A percentile compares a stretch with the other conserved stretches of the same genome.
Evolutionary conservation across 306 rosid species (phyloP).

Genomic region (Cyclanthera cordifolia): DNA sequence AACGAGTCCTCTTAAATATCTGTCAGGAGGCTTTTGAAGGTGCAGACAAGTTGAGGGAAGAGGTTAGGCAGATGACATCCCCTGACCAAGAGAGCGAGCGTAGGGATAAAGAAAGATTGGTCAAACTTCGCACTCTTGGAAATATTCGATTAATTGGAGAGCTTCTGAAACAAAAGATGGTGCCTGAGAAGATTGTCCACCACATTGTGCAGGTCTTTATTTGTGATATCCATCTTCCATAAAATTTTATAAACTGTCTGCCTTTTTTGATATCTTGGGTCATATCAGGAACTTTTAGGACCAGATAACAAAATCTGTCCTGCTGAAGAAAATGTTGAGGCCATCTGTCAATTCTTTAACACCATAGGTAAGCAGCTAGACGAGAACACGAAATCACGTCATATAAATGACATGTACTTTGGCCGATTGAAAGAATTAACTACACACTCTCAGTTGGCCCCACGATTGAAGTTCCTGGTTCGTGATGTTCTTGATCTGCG

Average conservation of each 20-base stretch:
- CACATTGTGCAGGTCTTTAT: conserved; percentile 78
- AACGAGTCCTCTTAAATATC: conserved; percentile 68
- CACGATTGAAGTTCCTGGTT: conserved; percentile 79
- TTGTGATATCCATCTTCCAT: conserved; percentile 10
- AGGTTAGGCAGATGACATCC: conserved; percentile 63
- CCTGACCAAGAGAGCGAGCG: conserved; percentile 86
- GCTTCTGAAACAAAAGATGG: conserved; percentile 98
- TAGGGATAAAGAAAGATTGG: conserved; percentile 69
- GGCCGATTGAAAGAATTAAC: conserved; percentile 64
- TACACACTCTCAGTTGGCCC: conserved; percentile 56
- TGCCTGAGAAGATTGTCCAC: conserved; percentile 88
- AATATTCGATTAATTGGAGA: conserved; percentile 93
- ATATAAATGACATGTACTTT: conserved; percentile 68
- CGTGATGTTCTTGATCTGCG: conserved; percentile 81
- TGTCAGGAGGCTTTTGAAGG: conserved; percentile 99
- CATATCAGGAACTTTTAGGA: conserved; percentile 80
- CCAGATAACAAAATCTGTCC: conserved; percentile 64
- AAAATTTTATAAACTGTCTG: not conserved
- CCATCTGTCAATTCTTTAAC: conserved; percentile 83
- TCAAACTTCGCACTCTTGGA: conserved; percentile 88
- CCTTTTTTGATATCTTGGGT: conserved; percentile 3
- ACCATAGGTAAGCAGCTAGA: conserved; percentile 99
- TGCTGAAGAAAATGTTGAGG: conserved; percentile 95
- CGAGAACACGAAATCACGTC: conserved; percentile 59
- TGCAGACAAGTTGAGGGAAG: conserved; percentile 69